Evolutionary conservation across 1,139 yeast species (phyloP).

Genomic region (Hyphopichia wangnamkhiaoensis): DNA sequence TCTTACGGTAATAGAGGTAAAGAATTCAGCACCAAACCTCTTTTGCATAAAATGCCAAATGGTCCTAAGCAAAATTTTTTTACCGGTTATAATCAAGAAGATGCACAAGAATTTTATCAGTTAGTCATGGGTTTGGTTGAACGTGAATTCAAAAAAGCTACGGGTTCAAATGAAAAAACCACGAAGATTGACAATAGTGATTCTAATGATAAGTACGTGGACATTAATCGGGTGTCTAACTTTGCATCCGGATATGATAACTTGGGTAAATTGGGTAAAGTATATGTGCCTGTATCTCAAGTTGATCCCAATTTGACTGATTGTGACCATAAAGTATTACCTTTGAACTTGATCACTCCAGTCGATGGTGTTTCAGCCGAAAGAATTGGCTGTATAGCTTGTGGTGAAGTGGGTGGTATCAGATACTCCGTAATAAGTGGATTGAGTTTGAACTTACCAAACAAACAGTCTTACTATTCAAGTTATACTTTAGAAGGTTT

Average conservation of each 20-base stretch:
- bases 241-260: constrained; percentile 49
- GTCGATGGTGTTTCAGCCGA: constrained; percentile 88
- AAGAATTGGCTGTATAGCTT: constrained; percentile 81
- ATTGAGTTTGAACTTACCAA: constrained; percentile 67
- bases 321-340: constrained; percentile 42
- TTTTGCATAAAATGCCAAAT: constrained; percentile 72
- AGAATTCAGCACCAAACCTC: constrained; percentile 66
- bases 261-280: constrained; percentile 59
- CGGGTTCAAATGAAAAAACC: constrained; percentile 9
- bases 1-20: constrained; percentile 53
- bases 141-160: constrained; percentile 49
- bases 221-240: constrained; percentile 19
- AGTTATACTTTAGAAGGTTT: constrained; percentile 55
- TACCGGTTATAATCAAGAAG: constrained; percentile 86
- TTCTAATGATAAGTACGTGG: constrained; percentile 19
- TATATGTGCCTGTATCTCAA: constrained; percentile 70
- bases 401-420: constrained; percentile 94
- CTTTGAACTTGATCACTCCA: constrained; percentile 71
- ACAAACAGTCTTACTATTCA: constrained; percentile 33
- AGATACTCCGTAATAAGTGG: constrained; percentile 82
- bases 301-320: constrained; percentile 63
- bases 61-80: constrained; percentile 78
- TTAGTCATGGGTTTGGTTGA: constrained; percentile 73
- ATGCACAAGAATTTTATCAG: constrained; percentile 93
- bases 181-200: constrained; percentile 4